Percentiles rank a stretch among this genome's conserved stretches.
Conservation (phyloP, 257 asterid genomes). For the Primulina eburnea region DNA sequence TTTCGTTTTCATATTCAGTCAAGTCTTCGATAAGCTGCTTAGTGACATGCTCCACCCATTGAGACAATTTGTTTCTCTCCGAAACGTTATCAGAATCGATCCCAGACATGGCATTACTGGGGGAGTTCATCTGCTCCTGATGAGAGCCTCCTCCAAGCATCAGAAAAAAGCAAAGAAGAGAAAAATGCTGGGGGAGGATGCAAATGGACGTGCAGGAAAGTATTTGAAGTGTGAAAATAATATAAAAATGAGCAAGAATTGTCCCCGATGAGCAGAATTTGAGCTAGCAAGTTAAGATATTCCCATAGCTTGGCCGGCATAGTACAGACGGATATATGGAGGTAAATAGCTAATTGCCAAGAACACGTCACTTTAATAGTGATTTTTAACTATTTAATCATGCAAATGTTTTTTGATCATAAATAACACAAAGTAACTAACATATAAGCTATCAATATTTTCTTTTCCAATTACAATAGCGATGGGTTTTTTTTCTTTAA, state of each 20-base stretch:
- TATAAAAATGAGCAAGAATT: slow-evolving; percentile 4
- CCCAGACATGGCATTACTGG: slow-evolving; percentile 22
- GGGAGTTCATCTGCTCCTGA: slow-evolving; percentile 35
- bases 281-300: neutral
- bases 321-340: slow-evolving; percentile 47
- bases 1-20: slow-evolving; percentile 33
- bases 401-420: no score
- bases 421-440: no score
- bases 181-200: slow-evolving; percentile 16
- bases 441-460: no score
- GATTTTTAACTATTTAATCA: slow-evolving; percentile 18
- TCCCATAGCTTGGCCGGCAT: slow-evolving; percentile 61
- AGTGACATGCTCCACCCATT: slow-evolving; percentile 69
- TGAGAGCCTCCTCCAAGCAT: slow-evolving; percentile 37
- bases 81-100: slow-evolving; percentile 4
- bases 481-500: no score
- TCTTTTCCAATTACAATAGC: no score
- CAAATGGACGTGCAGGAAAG: slow-evolving; percentile 28
- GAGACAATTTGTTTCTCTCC: slow-evolving; percentile 47
- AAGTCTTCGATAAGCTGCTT: slow-evolving; percentile 55
- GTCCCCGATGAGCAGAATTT: neutral
- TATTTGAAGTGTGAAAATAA: slow-evolving; percentile 33
- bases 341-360: slow-evolving; percentile 42
- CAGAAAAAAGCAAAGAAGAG: neutral
- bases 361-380: slow-evolving; percentile 46